phyloP scores from a whole-genome alignment of 2,329 filamentous ascomycete species.

The Aureobasidium sp. region DNA sequence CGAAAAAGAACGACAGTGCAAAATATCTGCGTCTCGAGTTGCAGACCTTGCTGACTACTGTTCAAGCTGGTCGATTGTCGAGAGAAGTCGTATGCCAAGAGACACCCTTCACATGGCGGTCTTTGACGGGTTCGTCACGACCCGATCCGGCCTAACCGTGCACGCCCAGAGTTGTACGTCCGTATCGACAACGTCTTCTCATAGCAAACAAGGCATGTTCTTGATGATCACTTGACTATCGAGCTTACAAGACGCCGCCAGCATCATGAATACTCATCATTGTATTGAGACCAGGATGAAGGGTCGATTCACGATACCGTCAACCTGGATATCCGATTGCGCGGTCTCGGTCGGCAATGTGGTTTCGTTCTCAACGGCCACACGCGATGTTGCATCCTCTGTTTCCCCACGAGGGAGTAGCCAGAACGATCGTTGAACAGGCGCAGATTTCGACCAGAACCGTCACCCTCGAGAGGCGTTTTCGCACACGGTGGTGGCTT shows the following conservation, averaged over 20 bases:
- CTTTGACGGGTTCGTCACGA: not conserved
- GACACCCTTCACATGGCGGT: not conserved
- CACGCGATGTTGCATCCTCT: not conserved
- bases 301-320: not conserved
- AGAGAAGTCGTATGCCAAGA: not conserved
- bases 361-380: conserved; percentile 8
- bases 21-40: not conserved
- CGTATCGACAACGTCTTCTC: conserved; percentile 12
- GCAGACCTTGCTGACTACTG: not conserved
- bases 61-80: no score
- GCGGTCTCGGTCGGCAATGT: not conserved
- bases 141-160: conserved; percentile 5
- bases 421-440: not conserved
- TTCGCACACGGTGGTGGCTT: not conserved
- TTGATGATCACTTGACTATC: not conserved
- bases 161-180: not conserved
- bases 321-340: not conserved
- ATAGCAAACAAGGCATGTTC: not conserved
- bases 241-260: not conserved
- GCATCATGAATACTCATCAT: not conserved
- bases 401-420: not conserved
- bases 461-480: not conserved
- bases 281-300: not conserved
- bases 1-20: not conserved
- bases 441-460: not conserved